Conservation (phyloP, 2,329 filamentous ascomycete genomes). For the Colletotrichum costaricense region DNA sequence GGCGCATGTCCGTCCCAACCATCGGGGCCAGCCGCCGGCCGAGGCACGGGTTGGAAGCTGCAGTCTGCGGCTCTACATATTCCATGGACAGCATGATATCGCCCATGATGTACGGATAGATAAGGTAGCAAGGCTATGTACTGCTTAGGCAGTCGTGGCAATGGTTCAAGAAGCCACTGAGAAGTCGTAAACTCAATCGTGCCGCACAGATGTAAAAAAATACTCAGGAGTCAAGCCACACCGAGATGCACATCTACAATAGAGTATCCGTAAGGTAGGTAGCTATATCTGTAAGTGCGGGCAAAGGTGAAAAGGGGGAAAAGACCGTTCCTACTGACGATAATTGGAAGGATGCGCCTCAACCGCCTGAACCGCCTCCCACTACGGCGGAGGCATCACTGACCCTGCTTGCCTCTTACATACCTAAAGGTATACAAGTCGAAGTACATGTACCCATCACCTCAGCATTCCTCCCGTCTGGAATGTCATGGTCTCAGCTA, state of each 20-base stretch:
- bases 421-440: neutral
- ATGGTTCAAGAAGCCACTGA: no score
- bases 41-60: neutral
- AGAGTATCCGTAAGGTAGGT: no score
- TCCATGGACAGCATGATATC: neutral
- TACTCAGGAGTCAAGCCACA: neutral
- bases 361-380: neutral
- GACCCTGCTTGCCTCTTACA: neutral
- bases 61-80: neutral
- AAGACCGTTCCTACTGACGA: neutral
- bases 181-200: no score
- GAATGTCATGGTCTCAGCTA: constrained; percentile 30
- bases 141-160: no score
- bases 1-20: neutral
- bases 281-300: neutral
- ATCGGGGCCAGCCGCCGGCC: neutral
- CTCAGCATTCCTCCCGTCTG: neutral
- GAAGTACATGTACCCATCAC: neutral
- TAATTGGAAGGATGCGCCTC: neutral
- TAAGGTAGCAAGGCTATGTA: no score
- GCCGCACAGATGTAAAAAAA: neutral
- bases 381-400: neutral
- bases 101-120: neutral
- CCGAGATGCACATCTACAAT: neutral
- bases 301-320: neutral